Evolutionary conservation across 2,329 filamentous ascomycete species (phyloP), one percentile per base, ranked within the genome.

Genomic region (Pseudocercospora pini-densiflorae): DNA sequence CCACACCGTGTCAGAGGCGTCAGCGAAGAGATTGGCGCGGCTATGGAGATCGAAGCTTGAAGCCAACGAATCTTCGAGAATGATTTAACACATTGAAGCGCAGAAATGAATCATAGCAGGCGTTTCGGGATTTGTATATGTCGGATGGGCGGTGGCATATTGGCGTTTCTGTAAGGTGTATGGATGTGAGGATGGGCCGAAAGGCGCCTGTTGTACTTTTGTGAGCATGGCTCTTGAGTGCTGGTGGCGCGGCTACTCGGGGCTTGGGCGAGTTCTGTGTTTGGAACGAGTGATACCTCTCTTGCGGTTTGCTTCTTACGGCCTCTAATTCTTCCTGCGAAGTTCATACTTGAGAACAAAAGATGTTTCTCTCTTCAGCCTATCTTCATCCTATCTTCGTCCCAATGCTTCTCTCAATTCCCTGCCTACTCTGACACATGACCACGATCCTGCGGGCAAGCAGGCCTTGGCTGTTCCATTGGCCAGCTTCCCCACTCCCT

Each of bases 11-110:
- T 76, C 7, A 63, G 74, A 45, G 73, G 70, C n/a, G 65, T 76
- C 23, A 75, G 74, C 51, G 75, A 77, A 67, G 74, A 77, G 57
- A 73, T 77, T 59, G 68, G 70, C 1, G 75, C 74, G n/a, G 67
- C 68, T 29, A 77, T 77, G 74, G 75, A 77, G 33, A 69, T 76
- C n/a, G 70, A 70, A 33, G 51, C 54, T 27, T 70, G 61, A 70
- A 33, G 43, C 40, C 29, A 54, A 27, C 10, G 49, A 51, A 31
- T 29, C 54, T 53, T 23, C 9, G n/a, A 62, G n/a, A 55, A 19
- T 36, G 23, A 16, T 7, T 58, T n/a, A n/a, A 55, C 16, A 55
- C 27, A 55, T 55, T 27, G 23, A 27, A 55, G 51, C 27, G 27
- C 51, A 31, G 24, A 55, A 24, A 55, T 19, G 51, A 55, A 55